These are phyloP conservation scores for Plantago coronopus DNA, from an alignment of 305 asterid species.

Conservation along the genomic window DNA sequence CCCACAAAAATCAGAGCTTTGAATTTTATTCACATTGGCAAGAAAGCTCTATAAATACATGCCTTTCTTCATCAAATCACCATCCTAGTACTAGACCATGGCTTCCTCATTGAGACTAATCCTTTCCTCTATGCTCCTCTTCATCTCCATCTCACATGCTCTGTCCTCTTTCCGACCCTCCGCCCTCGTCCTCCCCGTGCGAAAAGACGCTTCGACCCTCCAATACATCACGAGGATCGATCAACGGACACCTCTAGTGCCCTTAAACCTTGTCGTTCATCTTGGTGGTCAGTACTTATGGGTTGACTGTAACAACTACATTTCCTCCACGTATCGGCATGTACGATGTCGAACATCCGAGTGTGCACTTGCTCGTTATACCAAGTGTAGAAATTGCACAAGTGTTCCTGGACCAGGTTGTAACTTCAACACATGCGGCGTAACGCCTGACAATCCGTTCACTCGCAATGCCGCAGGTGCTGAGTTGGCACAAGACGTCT, in stretches of 20 bases:
- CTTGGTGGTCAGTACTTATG: conserved; percentile 76
- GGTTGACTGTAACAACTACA: conserved; percentile 62
- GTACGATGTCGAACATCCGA: conserved; percentile 55
- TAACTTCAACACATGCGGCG: conserved; percentile 50
- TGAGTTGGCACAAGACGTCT: conserved; percentile 49
- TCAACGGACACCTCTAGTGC: conserved; percentile 67
- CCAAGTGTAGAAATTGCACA: conserved; percentile 40
- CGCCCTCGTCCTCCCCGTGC: conserved; percentile 50
- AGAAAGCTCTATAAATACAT: not conserved
- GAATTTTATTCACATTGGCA: not conserved
- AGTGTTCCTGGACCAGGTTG: conserved; percentile 53
- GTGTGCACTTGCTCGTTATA: conserved; percentile 38
- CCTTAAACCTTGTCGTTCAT: conserved; percentile 55
- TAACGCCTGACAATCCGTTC: conserved; percentile 45
- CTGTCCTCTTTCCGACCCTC: conserved; percentile 61
- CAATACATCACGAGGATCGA: conserved; percentile 52
- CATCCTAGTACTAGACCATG: conserved; percentile 12
- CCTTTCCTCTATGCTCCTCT: conserved; percentile 17
- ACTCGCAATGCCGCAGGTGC: conserved; percentile 33
- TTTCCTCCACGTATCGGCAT: conserved; percentile 52
- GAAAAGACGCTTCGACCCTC: conserved; percentile 56
- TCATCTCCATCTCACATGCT: conserved; percentile 24
- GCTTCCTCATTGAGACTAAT: conserved; percentile 22
- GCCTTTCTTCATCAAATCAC: not conserved
- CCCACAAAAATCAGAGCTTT: too few species aligned